Evolutionary conservation across 169 alveolate genomes (phyloP), one percentile per base, ranked within the genome.

Genomic region (Plasmodium gonderi): DNA sequence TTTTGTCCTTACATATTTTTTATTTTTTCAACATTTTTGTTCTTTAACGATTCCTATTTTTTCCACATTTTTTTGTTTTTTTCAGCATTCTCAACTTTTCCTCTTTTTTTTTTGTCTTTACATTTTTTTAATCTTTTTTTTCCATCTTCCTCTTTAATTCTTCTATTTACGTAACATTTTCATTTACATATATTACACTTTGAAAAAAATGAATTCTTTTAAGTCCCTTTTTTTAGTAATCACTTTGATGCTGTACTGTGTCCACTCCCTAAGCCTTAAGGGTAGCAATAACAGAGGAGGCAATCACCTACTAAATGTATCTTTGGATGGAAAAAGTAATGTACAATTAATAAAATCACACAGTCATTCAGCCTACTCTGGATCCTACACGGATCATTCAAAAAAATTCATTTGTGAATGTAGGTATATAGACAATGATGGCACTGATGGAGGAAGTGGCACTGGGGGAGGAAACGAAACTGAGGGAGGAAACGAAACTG

Each of bases 221-320:
- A 49, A 69, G 64, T 83, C 92, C 14, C 81, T 83, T 17, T 83
- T 83, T 72, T 68, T 83, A 29, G 38, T 83, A 60, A 26, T 83
- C 14, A 20, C 64, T 29, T 83, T 72, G 20, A 23, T 49, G 49
- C 40, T 83, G 64, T 69, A 45, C n/a, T n/a, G 26, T 33, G 51
- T 69, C 14, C 44, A 51, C 29, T 26, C 92, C 65, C 44, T 69
- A 69, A 68, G 83, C 26, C 82, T 83, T 45, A 83, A 83, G 82
- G 92, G 92, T 12, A 51, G 72, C 31, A 83, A 38, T 47, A 8
- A 17, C 29, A 69, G 38, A 83, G 38, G 72, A 60, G 72, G 26
- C 26, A 72, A 69, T 47, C 76, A 38, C 20, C 26, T 51, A 69
- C 20, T 83, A 47, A 38, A 45, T 17, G 64, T 45, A 40, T 29